These are phyloP conservation scores for Anisodus tanguticus DNA, from an alignment of 257 asterid species.

Conservation along the genomic window DNA sequence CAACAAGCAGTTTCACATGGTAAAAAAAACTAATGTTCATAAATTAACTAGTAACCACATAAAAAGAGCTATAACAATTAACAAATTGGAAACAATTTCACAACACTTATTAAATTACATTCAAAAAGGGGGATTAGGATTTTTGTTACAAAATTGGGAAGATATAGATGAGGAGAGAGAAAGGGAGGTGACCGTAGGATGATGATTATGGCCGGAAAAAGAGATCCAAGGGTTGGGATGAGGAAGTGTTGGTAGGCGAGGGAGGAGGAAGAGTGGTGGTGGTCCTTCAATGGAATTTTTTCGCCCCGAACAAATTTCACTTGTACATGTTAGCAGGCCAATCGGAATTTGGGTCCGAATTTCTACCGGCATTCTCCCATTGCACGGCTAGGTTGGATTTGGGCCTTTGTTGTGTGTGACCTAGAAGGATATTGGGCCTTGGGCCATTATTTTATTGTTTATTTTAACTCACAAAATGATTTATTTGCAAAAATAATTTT, in stretches of 20 bases:
- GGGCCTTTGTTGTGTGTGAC: neutral
- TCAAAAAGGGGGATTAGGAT: neutral
- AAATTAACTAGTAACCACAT: neutral
- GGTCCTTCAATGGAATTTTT: neutral
- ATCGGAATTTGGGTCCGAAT: slow-evolving; percentile 21
- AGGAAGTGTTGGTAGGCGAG: neutral
- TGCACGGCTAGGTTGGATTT: slow-evolving; percentile 14
- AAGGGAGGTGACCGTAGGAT: neutral
- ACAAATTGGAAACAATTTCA: slow-evolving; percentile 9
- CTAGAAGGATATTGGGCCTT: slow-evolving; percentile 17
- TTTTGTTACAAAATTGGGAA: neutral
- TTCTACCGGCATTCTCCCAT: neutral
- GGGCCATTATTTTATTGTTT: neutral
- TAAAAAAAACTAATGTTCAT: neutral
- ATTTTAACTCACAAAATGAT: too few species aligned
- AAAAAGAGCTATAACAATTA: neutral
- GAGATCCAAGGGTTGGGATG: too few species aligned
- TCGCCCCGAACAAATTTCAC: too few species aligned
- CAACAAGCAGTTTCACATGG: neutral
- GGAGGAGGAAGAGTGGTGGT: slow-evolving; percentile 29
- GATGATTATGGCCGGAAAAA: neutral
- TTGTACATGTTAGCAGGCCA: slow-evolving; percentile 18
- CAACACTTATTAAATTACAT: neutral
- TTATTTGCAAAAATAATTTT: neutral
- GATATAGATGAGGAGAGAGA: too few species aligned